Conservation (phyloP, 225 moss, liverwort and hornwort species). For the Anthoceros angustus region DNA sequence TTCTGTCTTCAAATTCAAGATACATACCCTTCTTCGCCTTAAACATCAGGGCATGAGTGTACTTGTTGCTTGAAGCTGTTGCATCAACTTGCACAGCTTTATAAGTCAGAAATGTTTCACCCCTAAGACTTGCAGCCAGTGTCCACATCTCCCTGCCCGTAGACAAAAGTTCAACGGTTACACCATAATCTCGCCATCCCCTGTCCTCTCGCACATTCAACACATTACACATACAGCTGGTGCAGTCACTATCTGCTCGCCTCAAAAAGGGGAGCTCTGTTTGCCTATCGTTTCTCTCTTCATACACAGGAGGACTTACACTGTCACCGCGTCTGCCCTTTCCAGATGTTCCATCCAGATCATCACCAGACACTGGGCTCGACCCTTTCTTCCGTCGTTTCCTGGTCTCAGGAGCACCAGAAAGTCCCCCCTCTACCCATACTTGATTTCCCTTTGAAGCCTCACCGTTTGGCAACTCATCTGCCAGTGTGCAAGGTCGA, state of each 20-base stretch:
- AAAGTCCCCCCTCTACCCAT: conserved; percentile 67
- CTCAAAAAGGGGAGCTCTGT: conserved; percentile 30
- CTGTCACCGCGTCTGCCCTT: background rate
- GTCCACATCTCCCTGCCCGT: conserved; percentile 58
- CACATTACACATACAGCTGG: conserved; percentile 65
- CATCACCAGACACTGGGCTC: conserved; percentile 61
- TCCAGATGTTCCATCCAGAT: conserved; percentile 7
- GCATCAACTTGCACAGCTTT: conserved; percentile 79
- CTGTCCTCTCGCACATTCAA: conserved; percentile 67
- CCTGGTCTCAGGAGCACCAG: conserved; percentile 30
- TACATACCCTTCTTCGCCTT: conserved; percentile 91
- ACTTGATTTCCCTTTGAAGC: conserved; percentile 38
- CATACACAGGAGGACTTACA: background rate
- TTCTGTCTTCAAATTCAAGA: conserved; percentile 85
- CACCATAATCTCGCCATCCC: conserved; percentile 71
- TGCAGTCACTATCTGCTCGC: conserved; percentile 32
- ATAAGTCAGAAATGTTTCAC: conserved; percentile 50
- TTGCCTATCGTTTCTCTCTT: background rate
- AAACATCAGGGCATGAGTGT: conserved; percentile 82
- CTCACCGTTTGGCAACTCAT: background rate
- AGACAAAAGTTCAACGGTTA: conserved; percentile 56
- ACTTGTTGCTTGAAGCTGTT: conserved; percentile 65
- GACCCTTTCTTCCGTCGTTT: conserved; percentile 64
- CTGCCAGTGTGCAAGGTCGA: background rate
- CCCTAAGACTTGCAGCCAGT: conserved; percentile 43